Percentiles rank a stretch among this genome's conserved stretches.
Evolutionary conservation across 345 rosid genomes (phyloP).

Genomic region (Hibiscus syriacus): DNA sequence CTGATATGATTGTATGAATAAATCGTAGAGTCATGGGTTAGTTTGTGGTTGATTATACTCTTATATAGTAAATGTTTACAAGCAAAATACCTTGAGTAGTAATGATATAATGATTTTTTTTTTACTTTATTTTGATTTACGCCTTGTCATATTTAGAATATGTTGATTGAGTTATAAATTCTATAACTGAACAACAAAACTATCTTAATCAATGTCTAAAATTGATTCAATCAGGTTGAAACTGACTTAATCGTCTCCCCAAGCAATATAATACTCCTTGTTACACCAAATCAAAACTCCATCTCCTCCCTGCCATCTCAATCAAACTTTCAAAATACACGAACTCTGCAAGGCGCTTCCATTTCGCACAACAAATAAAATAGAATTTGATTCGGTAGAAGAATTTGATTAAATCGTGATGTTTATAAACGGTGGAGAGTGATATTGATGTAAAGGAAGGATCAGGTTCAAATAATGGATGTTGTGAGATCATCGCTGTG

Average conservation of each 20-base stretch:
- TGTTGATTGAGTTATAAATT: no score
- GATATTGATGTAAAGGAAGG: background rate
- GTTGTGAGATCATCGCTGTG: constrained; percentile 93
- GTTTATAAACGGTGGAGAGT: background rate
- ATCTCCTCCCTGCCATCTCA: background rate
- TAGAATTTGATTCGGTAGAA: background rate
- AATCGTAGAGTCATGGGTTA: no score
- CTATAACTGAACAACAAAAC: no score
- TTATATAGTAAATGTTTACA: no score
- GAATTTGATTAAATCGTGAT: background rate
- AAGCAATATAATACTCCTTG: background rate
- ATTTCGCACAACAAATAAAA: background rate
- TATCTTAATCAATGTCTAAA: no score
- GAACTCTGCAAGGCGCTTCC: background rate
- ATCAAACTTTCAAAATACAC: background rate
- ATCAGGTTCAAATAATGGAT: constrained; percentile 33
- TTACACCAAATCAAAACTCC: background rate
- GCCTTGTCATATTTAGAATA: no score
- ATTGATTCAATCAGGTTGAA: no score
- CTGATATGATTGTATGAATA: no score
- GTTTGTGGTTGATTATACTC: no score
- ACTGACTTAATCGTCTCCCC: background rate
- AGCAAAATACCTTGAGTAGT: no score
- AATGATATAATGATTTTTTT: no score
- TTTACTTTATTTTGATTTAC: no score